A percentile compares a stretch with the other conserved stretches of the same genome.
Evolutionary conservation across 208 protist genomes (phyloP).

Genomic region (Phytomonas francai): DNA sequence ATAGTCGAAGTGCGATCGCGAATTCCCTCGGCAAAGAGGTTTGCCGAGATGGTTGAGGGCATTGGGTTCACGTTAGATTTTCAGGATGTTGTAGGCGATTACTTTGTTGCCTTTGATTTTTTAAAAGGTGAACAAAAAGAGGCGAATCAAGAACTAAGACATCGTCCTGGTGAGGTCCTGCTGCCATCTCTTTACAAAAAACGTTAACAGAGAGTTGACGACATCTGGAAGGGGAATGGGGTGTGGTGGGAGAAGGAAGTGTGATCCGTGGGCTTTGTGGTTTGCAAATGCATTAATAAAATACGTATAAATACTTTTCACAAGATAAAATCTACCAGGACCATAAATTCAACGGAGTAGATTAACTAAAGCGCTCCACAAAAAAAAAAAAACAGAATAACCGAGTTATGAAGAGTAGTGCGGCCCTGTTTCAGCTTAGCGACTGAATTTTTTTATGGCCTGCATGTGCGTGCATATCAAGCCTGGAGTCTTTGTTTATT

Average conservation of each 20-base stretch:
- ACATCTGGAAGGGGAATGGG: not conserved
- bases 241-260: not conserved
- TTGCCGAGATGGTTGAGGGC: slow-evolving; percentile 71
- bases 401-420: too few relatives aligned
- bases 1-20: slow-evolving; percentile 92
- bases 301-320: too few relatives aligned
- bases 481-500: too few relatives aligned
- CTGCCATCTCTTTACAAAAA: slow-evolving; percentile 94
- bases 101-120: slow-evolving; percentile 91
- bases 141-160: slow-evolving; percentile 31
- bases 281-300: too few relatives aligned
- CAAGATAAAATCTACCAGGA: too few relatives aligned
- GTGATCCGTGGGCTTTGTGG: too few relatives aligned
- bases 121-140: slow-evolving; percentile 58
- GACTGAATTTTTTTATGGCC: too few relatives aligned
- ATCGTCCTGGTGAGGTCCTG: slow-evolving; percentile 63
- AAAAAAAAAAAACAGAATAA: too few relatives aligned
- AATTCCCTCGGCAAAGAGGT: slow-evolving; percentile 64
- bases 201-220: slow-evolving; percentile 32
- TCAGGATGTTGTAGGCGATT: slow-evolving; percentile 81
- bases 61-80: slow-evolving; percentile 83
- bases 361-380: too few relatives aligned
- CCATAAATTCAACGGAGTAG: too few relatives aligned
- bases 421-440: too few relatives aligned
- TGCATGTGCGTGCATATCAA: too few relatives aligned